These are phyloP conservation scores for Papiliotrema fonsecae DNA, from an alignment of 1,284 basidiomycete genomes.

Conservation along the genomic window DNA sequence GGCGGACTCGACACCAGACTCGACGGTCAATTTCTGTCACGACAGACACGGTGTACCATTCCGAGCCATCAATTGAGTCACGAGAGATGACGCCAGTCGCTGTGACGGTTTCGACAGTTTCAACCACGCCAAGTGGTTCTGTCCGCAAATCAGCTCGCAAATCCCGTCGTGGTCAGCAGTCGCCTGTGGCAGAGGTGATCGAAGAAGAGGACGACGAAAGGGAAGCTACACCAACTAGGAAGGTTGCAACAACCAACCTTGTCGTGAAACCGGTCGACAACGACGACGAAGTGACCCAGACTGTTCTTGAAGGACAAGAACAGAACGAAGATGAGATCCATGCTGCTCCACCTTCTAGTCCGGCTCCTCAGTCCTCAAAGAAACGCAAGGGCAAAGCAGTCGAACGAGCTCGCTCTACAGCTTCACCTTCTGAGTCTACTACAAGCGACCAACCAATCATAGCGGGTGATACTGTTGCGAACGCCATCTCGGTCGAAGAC, in stretches of 20 bases:
- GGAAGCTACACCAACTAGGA: background rate
- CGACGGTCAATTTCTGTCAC: background rate
- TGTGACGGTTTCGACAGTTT: background rate
- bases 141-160: background rate
- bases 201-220: background rate
- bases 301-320: background rate
- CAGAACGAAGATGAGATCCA: background rate
- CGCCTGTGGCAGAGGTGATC: background rate
- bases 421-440: too few species aligned
- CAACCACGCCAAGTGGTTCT: background rate
- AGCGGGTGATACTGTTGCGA: background rate
- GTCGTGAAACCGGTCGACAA: background rate
- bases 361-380: too few species aligned
- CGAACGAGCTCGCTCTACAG: too few species aligned
- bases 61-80: background rate
- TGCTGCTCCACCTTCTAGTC: too few species aligned
- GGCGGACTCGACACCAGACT: background rate
- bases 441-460: too few species aligned
- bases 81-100: background rate
- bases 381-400: too few species aligned
- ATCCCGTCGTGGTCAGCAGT: background rate
- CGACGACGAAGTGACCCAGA: background rate
- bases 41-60: background rate
- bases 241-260: background rate
- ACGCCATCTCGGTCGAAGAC: background rate